Percentiles rank a stretch among this genome's conserved stretches.
These are phyloP conservation scores for Pleoardoris graminearum DNA, from an alignment of 2,329 filamentous ascomycete genomes.

Conservation along the genomic window DNA sequence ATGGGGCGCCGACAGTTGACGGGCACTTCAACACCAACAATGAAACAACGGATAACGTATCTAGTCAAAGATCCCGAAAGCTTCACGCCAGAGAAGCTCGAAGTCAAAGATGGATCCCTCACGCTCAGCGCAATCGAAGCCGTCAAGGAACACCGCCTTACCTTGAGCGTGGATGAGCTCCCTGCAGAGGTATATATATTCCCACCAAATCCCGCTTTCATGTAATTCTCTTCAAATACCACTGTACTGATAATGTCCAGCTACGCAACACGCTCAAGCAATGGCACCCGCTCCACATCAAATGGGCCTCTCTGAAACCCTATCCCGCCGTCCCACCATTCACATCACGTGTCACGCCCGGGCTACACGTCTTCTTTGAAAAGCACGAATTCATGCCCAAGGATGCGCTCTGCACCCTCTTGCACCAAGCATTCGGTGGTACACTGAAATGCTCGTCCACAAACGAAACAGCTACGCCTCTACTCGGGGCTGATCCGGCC, in stretches of 20 bases:
- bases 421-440: slow-evolving; percentile 61
- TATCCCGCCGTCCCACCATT: slow-evolving; percentile 70
- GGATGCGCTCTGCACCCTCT: slow-evolving; percentile 57
- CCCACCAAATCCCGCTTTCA: too few relatives aligned
- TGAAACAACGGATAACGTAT: slow-evolving; percentile 80
- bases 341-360: slow-evolving; percentile 73
- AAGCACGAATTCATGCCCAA: slow-evolving; percentile 51
- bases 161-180: slow-evolving; percentile 72
- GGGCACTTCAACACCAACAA: slow-evolving; percentile 16
- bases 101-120: slow-evolving; percentile 58
- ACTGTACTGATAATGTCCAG: slow-evolving; percentile 42
- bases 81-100: slow-evolving; percentile 66
- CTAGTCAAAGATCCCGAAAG: slow-evolving; percentile 67
- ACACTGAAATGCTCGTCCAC: slow-evolving; percentile 59
- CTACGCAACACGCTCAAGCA: slow-evolving; percentile 64
- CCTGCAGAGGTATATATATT: slow-evolving; percentile 60
- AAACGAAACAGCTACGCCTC: slow-evolving; percentile 64
- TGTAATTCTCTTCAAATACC: neutral
- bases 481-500: slow-evolving; percentile 60
- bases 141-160: slow-evolving; percentile 78
- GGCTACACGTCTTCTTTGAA: slow-evolving; percentile 79
- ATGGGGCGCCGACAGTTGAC: neutral
- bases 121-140: slow-evolving; percentile 65
- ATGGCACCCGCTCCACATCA: slow-evolving; percentile 74
- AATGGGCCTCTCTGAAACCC: slow-evolving; percentile 68